A percentile compares a stretch with the other conserved stretches of the same genome.
Conservation (phyloP, 2,329 filamentous ascomycete species). For the Lomentospora prolificans region DNA sequence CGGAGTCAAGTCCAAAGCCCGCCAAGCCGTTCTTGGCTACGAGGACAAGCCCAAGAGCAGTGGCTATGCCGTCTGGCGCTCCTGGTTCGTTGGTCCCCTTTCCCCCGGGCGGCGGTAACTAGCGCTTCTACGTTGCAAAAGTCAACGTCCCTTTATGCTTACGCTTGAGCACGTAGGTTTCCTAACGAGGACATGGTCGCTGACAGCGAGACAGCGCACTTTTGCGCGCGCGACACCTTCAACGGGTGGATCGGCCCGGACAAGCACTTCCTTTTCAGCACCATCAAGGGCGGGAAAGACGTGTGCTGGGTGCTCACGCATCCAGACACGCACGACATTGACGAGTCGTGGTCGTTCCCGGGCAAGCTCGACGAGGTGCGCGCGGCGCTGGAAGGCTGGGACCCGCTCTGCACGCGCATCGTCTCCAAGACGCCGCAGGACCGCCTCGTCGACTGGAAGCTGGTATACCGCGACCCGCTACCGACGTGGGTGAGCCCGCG, state of each 20-base stretch:
- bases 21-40: constrained; percentile 39
- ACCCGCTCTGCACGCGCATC: constrained; percentile 23
- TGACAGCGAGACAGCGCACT: constrained; percentile 41
- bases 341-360: constrained; percentile 45
- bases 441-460: constrained; percentile 37
- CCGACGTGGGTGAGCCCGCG: constrained; percentile 28
- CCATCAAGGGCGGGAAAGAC: constrained; percentile 44
- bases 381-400: constrained; percentile 40
- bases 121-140: not conserved
- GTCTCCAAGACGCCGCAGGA: constrained; percentile 32
- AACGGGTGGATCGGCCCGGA: constrained; percentile 50
- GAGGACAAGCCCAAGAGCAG: constrained; percentile 40
- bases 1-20: constrained; percentile 42
- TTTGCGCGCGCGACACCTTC: constrained; percentile 47
- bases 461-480: constrained; percentile 38
- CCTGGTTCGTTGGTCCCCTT: constrained; percentile 31
- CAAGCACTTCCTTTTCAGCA: constrained; percentile 46
- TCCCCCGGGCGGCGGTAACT: not conserved
- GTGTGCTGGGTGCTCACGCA: constrained; percentile 52
- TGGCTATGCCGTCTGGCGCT: constrained; percentile 42
- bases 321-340: constrained; percentile 41
- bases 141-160: too few relatives aligned
- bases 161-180: constrained; percentile 20
- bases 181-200: constrained; percentile 39
- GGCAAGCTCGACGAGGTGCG: constrained; percentile 42